Conservation (phyloP, 139 green algal genomes). For the Deuterostichococcus epilithicus region DNA sequence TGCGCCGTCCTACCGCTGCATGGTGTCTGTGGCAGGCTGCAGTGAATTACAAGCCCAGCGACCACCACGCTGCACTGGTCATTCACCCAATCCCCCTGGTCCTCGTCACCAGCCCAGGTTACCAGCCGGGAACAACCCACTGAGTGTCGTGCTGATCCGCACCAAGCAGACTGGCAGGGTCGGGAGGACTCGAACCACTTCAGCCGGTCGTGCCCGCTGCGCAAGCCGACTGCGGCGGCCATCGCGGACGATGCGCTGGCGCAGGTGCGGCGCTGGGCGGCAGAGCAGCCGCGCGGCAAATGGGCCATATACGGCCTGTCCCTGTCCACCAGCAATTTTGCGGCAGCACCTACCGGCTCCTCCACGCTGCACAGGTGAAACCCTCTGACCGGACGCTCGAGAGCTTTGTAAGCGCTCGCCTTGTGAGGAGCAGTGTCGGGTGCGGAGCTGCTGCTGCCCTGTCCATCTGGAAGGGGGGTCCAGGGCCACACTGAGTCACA, state of each 20-base stretch:
- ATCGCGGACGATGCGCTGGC: conserved; percentile 55
- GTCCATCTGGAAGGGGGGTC: no score
- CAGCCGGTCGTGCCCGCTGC: conserved; percentile 40
- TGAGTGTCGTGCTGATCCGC: not conserved
- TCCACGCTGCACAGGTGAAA: conserved; percentile 34
- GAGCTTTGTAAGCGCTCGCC: not conserved
- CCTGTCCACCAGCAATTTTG: conserved; percentile 47
- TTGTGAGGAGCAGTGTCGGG: no score
- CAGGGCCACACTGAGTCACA: no score
- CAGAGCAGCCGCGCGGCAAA: conserved; percentile 7
- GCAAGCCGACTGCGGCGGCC: conserved; percentile 19
- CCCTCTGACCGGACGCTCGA: conserved; percentile 21
- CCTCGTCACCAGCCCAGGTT: no score
- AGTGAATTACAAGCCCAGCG: no score
- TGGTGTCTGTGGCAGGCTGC: no score
- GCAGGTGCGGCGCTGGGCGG: conserved; percentile 42
- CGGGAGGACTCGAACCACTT: conserved; percentile 1
- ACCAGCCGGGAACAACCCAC: no score
- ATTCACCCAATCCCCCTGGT: no score
- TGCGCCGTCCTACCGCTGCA: no score
- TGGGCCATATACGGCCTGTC: conserved; percentile 47
- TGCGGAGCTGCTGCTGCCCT: no score
- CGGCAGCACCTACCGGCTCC: conserved; percentile 34
- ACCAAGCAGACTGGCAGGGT: conserved; percentile 10
- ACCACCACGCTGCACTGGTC: no score